These are phyloP conservation scores for Panicum hallii DNA, from an alignment of 202 grass and related monocot species.

Conservation along the genomic window DNA sequence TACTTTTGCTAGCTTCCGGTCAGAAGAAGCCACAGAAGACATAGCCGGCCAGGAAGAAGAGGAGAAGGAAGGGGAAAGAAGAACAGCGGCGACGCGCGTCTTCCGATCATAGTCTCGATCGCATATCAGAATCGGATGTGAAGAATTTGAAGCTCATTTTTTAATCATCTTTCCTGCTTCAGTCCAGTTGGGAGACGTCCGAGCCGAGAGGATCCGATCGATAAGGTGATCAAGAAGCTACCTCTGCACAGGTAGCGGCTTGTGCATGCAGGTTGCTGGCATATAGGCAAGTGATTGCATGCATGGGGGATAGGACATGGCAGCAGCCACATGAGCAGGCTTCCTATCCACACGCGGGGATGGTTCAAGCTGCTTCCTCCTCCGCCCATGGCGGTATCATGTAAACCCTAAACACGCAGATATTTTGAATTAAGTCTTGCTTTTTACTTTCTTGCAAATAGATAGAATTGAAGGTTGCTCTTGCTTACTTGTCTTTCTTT, in stretches of 20 bases:
- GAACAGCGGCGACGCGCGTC: background rate
- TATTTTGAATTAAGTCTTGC: background rate
- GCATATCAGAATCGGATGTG: background rate
- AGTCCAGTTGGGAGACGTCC: background rate
- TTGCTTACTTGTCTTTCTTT: background rate
- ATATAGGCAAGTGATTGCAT: constrained; percentile 33
- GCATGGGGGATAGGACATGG: constrained; percentile 67
- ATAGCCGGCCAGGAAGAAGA: constrained; percentile 36
- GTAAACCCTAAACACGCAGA: constrained; percentile 56
- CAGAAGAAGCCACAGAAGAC: constrained; percentile 48
- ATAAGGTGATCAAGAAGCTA: constrained; percentile 33
- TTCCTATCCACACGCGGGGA: constrained; percentile 37
- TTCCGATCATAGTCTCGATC: background rate
- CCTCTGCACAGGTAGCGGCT: background rate
- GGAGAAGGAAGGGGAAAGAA: background rate
- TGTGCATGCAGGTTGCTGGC: background rate
- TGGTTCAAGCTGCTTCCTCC: constrained; percentile 54
- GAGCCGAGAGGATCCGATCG: background rate
- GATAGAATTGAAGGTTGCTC: background rate
- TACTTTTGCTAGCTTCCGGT: constrained; percentile 47
- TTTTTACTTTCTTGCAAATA: background rate
- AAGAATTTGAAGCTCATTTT: constrained; percentile 41
- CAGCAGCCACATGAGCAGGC: constrained; percentile 47
- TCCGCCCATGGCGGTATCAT: constrained; percentile 56
- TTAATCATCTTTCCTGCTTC: constrained; percentile 10